Base-by-base conservation (phyloP, 768 basidiomycete genomes). In the Leccinum disarticulatum region DNA sequence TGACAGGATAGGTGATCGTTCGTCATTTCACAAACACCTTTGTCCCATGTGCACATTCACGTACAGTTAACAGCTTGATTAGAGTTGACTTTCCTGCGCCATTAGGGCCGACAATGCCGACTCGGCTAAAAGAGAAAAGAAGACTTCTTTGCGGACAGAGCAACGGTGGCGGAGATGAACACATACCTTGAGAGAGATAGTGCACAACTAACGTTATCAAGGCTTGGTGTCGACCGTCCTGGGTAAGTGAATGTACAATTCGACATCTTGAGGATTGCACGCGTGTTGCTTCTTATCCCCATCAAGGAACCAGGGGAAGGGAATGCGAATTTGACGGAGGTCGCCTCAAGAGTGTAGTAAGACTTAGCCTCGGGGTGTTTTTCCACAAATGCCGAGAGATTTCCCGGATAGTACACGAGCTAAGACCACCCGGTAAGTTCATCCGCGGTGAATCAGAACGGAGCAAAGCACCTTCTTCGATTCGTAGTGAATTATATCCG, bases 401-500 rank as follows among this genome's bases (percentile, higher is more conserved):
- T 96, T 58, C 95, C 95, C 33, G 84, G 87, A 76, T 98, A 98
- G 78, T 94, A 96, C 49, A 88, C 93, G 63, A 98, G 87, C 89
- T 93, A 65, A 59, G 50, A 57, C 54, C 56, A 31, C 57, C 46
- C 58, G 30, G 67, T 54, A 58, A 50, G 41, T 54, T 65, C 57
- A 50, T 55, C 35, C 46, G 61, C 62, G 59, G 62, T 65, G 62
- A 56, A 63, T 49, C 54, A 58, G 60, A 27, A 38, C 47, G 51
- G 56, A 65, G 63, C 17, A 60, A 55, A 10, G 59, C 58, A 85
- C 90, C 82, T 95, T 96, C 80, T 98, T 98, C 57, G 78, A 77
- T 78, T 97, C 95, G 77, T 97, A 98, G 79, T 97, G 95, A 63
- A 98, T 94, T 69, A 98, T 93, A 76, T 98, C 95, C 64, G 95